Base-by-base conservation (phyloP, 2,329 filamentous ascomycete species). In the Trichoderma koningii region DNA sequence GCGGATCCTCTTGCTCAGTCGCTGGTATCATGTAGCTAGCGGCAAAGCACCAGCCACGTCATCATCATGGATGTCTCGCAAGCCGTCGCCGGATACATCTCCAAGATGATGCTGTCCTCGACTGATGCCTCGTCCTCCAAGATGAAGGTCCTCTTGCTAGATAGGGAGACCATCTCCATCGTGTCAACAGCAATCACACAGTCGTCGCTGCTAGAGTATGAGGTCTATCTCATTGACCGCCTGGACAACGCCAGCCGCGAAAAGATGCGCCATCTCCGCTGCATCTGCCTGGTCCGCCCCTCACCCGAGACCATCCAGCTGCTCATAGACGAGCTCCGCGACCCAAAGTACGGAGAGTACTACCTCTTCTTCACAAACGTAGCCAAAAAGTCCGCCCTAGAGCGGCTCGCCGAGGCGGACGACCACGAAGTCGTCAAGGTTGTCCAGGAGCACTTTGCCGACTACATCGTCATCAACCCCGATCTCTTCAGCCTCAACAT, bases 361-460 rank as follows among this genome's bases (percentile, higher is more conserved):
- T 88, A 96, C 74, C 85, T 99, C 64, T 97, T 96, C 77, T 97
- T 99, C 77, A 98, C 93, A 82, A 99, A 99, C 76, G 90, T 99
- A 66, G 89, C 95, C 73, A 96, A 96, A 77, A 99, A 99, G 78
- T 98, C 95, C 2, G 91, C 94, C 0, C 83, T 99, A 26, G 95
- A 99, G 76, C 87, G 95, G 50, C 82, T 99, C 50, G 95, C 95
- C 41, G 96, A 99, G 81, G 93, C 95, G 28, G 95, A 99, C 75
- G 93, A 97, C 71, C 93, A 99, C 74, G 96, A 99, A 78, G 92
- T 99, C 42, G 94, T 99, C 69, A 96, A 93, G 74, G 83, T 87
- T 14, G 90, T 99, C 1, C 93, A 98, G 74, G 95, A 99, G 78
- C 92, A 96, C 75, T 99, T 98, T 76, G 93, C 94, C 67, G 95